phyloP scores from a whole-genome alignment of 768 basidiomycete genomes.

The Naematelia encephala region DNA sequence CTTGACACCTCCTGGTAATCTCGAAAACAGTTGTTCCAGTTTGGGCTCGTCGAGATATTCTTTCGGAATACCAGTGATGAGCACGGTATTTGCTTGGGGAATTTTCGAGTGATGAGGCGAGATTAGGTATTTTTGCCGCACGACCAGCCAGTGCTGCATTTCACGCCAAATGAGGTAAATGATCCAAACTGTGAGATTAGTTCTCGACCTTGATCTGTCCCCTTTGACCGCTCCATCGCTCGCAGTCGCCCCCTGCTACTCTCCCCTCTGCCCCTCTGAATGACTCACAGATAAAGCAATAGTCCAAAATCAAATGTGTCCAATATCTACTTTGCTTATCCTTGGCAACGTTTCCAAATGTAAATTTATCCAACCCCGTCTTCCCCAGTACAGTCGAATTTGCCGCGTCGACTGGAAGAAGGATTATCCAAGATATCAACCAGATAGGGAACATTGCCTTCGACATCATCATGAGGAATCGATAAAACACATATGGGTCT shows the following conservation, averaged over 20 bases:
- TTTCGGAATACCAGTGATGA: conserved; percentile 82
- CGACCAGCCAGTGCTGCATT: conserved; percentile 72
- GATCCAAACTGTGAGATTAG: conserved; percentile 65
- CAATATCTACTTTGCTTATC: conserved; percentile 62
- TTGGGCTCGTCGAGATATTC: conserved; percentile 70
- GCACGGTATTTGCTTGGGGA: conserved; percentile 83
- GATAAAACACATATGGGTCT: conserved; percentile 91
- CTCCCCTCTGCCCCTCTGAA: neutral
- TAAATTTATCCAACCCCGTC: conserved; percentile 65
- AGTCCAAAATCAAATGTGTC: conserved; percentile 74
- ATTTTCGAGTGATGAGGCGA: conserved; percentile 67
- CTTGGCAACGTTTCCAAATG: conserved; percentile 70
- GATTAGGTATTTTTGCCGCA: conserved; percentile 79
- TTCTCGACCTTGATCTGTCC: too few species aligned
- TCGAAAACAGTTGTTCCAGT: conserved; percentile 67
- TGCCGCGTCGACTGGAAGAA: conserved; percentile 68
- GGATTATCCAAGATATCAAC: conserved; percentile 79
- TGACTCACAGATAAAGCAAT: conserved; percentile 69
- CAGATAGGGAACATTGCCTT: conserved; percentile 84
- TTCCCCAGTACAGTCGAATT: conserved; percentile 56
- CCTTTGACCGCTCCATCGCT: neutral
- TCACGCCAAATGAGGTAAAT: conserved; percentile 75
- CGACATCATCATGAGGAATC: conserved; percentile 79
- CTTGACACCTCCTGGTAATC: conserved; percentile 84
- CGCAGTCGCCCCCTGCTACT: neutral